These are phyloP conservation scores for Fragilaria radians DNA, from an alignment of 108 stramenopile genomes.

Conservation along the genomic window DNA sequence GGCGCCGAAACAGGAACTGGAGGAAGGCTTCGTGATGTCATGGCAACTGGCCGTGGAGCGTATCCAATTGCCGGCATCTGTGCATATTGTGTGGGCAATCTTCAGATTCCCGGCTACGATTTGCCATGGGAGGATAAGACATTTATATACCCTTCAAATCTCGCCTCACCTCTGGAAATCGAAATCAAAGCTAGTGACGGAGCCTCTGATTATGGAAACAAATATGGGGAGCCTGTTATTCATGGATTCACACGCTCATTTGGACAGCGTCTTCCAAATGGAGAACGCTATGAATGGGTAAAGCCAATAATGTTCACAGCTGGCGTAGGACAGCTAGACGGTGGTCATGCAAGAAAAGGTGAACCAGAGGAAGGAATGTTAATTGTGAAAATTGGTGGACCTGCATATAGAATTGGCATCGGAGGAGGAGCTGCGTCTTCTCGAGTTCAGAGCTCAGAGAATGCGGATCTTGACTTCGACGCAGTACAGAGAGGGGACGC, in stretches of 20 bases:
- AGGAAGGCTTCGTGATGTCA: slow-evolving; percentile 96
- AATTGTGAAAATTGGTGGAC: slow-evolving; percentile 97
- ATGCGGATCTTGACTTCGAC: slow-evolving; percentile 95
- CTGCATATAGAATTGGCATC: slow-evolving; percentile 97
- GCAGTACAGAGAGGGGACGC: slow-evolving; percentile 99
- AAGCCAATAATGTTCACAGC: slow-evolving; percentile 99
- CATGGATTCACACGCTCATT: slow-evolving; percentile 94
- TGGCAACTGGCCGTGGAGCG: slow-evolving; percentile 96
- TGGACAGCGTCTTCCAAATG: slow-evolving; percentile 90
- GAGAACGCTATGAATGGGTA: slow-evolving; percentile 95
- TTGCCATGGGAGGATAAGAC: slow-evolving; percentile 93
- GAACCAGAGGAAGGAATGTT: slow-evolving; percentile 94
- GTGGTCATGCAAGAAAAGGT: slow-evolving; percentile 84
- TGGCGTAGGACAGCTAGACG: slow-evolving; percentile 94
- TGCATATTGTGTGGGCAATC: slow-evolving; percentile 97
- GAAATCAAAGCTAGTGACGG: slow-evolving; percentile 94
- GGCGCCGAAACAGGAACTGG: slow-evolving; percentile 99
- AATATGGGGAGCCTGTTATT: slow-evolving; percentile 98
- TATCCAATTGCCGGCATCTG: slow-evolving; percentile 89
- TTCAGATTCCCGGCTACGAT: slow-evolving; percentile 89
- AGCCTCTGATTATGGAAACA: slow-evolving; percentile 99
- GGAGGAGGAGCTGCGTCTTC: slow-evolving; percentile 97
- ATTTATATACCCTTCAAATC: slow-evolving; percentile 81
- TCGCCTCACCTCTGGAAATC: slow-evolving; percentile 91
- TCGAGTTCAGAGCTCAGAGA: slow-evolving; percentile 78